phyloP scores from a whole-genome alignment of 1,284 basidiomycete genomes.

The Trichosporon sp. region DNA sequence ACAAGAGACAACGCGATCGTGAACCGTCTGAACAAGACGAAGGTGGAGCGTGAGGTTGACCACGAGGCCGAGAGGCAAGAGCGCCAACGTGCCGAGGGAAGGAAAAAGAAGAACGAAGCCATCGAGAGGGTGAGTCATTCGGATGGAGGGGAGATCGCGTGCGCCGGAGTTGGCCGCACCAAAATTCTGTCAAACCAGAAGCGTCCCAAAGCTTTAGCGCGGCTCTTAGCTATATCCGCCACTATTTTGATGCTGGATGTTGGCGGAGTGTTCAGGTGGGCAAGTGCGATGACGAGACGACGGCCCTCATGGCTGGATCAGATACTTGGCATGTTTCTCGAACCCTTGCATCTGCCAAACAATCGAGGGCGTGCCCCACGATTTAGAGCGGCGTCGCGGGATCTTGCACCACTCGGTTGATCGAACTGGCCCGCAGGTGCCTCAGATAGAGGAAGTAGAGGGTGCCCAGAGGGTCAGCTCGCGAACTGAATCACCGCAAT shows the following conservation, averaged over 20 bases:
- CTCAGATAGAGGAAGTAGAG: too few species aligned
- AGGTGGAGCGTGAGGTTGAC: constrained; percentile 78
- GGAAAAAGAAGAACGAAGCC: constrained; percentile 68
- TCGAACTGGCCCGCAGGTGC: too few species aligned
- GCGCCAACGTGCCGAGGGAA: constrained; percentile 73
- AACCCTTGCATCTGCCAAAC: background rate
- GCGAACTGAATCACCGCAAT: too few species aligned
- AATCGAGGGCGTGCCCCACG: too few species aligned
- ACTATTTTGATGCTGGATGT: background rate
- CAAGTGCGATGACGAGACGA: background rate
- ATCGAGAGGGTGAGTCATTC: constrained; percentile 55
- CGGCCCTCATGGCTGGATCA: background rate
- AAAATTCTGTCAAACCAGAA: background rate
- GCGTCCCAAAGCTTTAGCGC: background rate
- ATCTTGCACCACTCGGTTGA: too few species aligned
- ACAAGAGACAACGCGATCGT: constrained; percentile 87
- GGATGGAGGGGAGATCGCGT: background rate
- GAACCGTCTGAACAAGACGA: constrained; percentile 94
- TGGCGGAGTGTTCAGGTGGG: background rate
- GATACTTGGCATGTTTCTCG: background rate
- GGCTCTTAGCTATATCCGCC: background rate
- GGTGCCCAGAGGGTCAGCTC: too few species aligned
- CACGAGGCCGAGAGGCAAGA: constrained; percentile 87
- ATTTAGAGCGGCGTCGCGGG: too few species aligned
- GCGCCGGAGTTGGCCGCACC: background rate